Evolutionary conservation across 495 filamentous ascomycete species (phyloP).

Genomic region (Penicillium waksmanii): DNA sequence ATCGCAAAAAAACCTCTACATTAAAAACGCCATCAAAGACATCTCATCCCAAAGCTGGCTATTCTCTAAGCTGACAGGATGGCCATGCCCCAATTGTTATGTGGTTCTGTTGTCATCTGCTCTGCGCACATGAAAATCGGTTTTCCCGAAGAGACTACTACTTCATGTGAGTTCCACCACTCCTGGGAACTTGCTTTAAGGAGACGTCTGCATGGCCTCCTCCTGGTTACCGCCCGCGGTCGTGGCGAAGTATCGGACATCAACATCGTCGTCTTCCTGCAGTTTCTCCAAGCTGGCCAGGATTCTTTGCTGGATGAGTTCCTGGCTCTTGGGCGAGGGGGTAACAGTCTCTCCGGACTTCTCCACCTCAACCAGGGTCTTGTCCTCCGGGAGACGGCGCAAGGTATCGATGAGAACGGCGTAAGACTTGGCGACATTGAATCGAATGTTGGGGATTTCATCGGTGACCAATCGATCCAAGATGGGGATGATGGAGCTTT

Average conservation of each 20-base stretch:
- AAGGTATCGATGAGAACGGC: slow-evolving; percentile 84
- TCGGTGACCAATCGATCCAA: slow-evolving; percentile 89
- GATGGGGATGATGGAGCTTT: slow-evolving; percentile 92
- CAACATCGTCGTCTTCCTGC: slow-evolving; percentile 94
- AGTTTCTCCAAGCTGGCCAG: slow-evolving; percentile 91
- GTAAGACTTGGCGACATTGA: slow-evolving; percentile 99
- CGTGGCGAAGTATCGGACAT: slow-evolving; percentile 93
- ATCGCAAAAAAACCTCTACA: slow-evolving; percentile 45
- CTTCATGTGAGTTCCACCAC: slow-evolving; percentile 11
- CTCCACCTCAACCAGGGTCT: slow-evolving; percentile 82
- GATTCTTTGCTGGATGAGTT: slow-evolving; percentile 85
- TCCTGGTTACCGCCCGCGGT: slow-evolving; percentile 60
- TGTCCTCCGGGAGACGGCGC: slow-evolving; percentile 83
- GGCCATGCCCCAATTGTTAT: slow-evolving; percentile 24
- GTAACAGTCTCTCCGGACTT: slow-evolving; percentile 66
- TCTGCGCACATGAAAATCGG: slow-evolving; percentile 14
- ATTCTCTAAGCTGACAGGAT: slow-evolving; percentile 45
- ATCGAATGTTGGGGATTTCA: slow-evolving; percentile 97
- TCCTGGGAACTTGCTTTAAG: slow-evolving; percentile 30
- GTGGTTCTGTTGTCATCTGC: slow-evolving; percentile 25
- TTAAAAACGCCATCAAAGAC: slow-evolving; percentile 46
- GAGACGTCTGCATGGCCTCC: slow-evolving; percentile 55
- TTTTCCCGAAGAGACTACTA: slow-evolving; percentile 16
- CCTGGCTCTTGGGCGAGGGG: slow-evolving; percentile 72
- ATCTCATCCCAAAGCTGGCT: slow-evolving; percentile 46